Evolutionary conservation across 129 eudicot species (phyloP).

Genomic region (Silybum marianum): DNA sequence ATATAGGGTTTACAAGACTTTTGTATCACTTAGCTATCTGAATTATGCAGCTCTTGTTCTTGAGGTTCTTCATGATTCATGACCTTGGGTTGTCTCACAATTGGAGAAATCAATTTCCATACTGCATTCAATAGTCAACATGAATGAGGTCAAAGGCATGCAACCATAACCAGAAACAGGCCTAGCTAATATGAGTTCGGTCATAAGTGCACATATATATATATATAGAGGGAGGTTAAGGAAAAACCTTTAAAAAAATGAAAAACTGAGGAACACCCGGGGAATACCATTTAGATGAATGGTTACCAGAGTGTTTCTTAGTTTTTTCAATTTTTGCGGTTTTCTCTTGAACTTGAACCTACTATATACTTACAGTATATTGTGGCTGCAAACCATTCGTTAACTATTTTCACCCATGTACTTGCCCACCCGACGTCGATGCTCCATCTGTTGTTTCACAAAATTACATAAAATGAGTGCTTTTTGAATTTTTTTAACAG

Average conservation of each 20-base stretch:
- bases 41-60: constrained; percentile 37
- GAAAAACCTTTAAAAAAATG: too few species aligned
- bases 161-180: not conserved
- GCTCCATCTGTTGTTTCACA: constrained; percentile 69
- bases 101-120: constrained; percentile 89
- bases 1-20: constrained; percentile 7
- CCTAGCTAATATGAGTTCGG: not conserved
- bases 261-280: too few species aligned
- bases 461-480: not conserved
- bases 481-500: not conserved
- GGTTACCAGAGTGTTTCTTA: too few species aligned
- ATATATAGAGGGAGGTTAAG: too few species aligned
- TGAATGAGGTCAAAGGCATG: constrained; percentile 12
- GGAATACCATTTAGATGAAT: too few species aligned
- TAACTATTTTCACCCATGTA: constrained; percentile 95
- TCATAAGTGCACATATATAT: not conserved
- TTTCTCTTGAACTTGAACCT: too few species aligned
- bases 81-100: constrained; percentile 67
- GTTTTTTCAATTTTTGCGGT: too few species aligned
- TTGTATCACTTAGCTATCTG: constrained; percentile 14
- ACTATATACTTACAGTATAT: constrained; percentile 62
- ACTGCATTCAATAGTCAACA: constrained; percentile 52
- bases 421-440: constrained; percentile 99
- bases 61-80: constrained; percentile 64
- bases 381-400: constrained; percentile 99